These are phyloP conservation scores for Tephrocybe sp. DNA, from an alignment of 768 basidiomycete genomes.

Conservation along the genomic window DNA sequence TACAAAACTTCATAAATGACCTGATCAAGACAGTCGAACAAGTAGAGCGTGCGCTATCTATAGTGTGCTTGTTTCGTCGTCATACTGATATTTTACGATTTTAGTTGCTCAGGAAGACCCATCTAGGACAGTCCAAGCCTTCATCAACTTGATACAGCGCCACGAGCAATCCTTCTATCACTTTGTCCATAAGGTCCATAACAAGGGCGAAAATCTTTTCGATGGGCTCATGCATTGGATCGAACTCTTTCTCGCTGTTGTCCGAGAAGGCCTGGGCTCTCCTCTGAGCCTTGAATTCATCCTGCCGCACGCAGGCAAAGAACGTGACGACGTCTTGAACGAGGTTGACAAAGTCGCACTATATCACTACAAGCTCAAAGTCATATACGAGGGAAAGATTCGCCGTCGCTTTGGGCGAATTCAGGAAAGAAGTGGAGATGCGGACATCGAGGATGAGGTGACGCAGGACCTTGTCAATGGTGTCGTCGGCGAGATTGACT, in stretches of 20 bases:
- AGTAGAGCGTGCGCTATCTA: constrained; percentile 73
- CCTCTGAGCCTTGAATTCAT: constrained; percentile 84
- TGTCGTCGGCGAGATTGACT: constrained; percentile 78
- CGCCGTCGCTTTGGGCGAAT: constrained; percentile 78
- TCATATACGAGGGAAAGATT: constrained; percentile 89
- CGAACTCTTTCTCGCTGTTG: constrained; percentile 87
- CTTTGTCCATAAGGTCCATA: constrained; percentile 98
- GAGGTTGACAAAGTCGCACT: constrained; percentile 89
- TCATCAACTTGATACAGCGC: constrained; percentile 89
- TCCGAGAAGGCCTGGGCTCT: constrained; percentile 84
- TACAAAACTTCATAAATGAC: constrained; percentile 94
- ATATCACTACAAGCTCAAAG: constrained; percentile 94
- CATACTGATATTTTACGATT: constrained; percentile 3
- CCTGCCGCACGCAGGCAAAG: constrained; percentile 78
- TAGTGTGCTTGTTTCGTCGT: not conserved
- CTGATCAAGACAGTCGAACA: constrained; percentile 92
- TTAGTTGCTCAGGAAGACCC: constrained; percentile 85
- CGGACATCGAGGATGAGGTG: constrained; percentile 81
- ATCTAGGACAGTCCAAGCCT: constrained; percentile 82
- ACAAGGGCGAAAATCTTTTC: constrained; percentile 93
- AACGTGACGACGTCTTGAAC: constrained; percentile 71
- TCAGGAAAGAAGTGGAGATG: constrained; percentile 42
- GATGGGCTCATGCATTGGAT: constrained; percentile 96
- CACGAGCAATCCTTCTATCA: constrained; percentile 96
- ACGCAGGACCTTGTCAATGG: constrained; percentile 76